These are phyloP conservation scores for Septoria linicola DNA, from an alignment of 2,329 filamentous ascomycete species.

Conservation along the genomic window DNA sequence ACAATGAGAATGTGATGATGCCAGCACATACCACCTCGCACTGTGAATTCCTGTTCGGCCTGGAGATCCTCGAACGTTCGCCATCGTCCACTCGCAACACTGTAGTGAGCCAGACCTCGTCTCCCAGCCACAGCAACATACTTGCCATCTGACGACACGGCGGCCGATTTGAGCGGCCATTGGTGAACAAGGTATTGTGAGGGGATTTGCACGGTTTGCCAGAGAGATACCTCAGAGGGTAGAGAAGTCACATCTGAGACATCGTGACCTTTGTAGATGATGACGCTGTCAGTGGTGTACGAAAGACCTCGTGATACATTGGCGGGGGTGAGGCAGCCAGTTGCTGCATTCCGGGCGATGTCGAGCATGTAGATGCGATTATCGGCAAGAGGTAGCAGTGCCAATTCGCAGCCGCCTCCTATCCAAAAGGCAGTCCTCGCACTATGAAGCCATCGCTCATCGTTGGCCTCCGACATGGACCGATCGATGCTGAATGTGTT, in stretches of 20 bases:
- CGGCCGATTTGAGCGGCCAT: constrained; percentile 86
- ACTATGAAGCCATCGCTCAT: constrained; percentile 81
- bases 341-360: constrained; percentile 90
- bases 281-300: constrained; percentile 82
- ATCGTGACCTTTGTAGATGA: constrained; percentile 92
- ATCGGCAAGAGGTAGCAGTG: constrained; percentile 66
- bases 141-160: constrained; percentile 86
- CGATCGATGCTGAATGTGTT: constrained; percentile 76
- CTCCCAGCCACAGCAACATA: constrained; percentile 96
- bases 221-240: constrained; percentile 87
- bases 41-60: constrained; percentile 85
- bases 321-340: constrained; percentile 84
- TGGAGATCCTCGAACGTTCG: constrained; percentile 83
- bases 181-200: constrained; percentile 82
- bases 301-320: constrained; percentile 88
- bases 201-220: constrained; percentile 89
- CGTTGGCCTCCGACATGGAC: constrained; percentile 62
- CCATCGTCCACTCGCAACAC: constrained; percentile 90
- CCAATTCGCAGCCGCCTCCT: constrained; percentile 79
- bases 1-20: constrained; percentile 93
- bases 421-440: constrained; percentile 80
- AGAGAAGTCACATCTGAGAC: constrained; percentile 86
- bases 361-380: constrained; percentile 84
- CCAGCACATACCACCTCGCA: constrained; percentile 97
- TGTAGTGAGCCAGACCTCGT: constrained; percentile 91